Base-by-base conservation (phyloP, 176 grass and related monocot species). In the Lolium rigidum region DNA sequence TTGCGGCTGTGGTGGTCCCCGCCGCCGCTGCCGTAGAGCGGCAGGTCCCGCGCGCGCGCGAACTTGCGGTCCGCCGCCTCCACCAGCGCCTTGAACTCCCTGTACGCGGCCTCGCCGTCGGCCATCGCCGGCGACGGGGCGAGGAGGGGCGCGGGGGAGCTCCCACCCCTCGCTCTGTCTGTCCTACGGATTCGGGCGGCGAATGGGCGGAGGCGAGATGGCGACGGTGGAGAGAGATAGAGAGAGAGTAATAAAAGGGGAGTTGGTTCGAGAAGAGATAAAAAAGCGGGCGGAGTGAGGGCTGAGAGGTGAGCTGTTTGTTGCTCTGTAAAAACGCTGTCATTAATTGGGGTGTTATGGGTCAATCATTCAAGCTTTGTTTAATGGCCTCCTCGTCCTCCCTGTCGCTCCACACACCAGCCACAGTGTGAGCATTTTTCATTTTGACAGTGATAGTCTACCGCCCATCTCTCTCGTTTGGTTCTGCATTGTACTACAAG, bases 51-150 rank as follows among this genome's bases (percentile, higher is more conserved):
- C 70, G 95, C 94, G 60, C 90, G 92, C 76, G 94, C 97, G 90
- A 94, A 99, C 92, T 99, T 97, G 54, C 93, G 90, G 79, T 99
- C 92, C 55, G 97, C 97, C 64, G 81, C 85, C 82, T 94, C 94
- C 76, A 76, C 62, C 24, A 93, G 82, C 26, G 90, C 84, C 51
- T 88, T 91, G 76, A 96, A 99, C 71, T 82, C 80, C 61, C 79
- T 81, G 90, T 92, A 92, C 86, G 61, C 65, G 31, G 61, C 76
- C 80, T 81, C 89, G 84, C 89, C 87, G 70, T 88, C 87, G 56
- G 80, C 81, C 96, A 83, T 94, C 86, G 81, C 66, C 88, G 43
- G 84, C 83, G 84, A 79, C 89, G 83, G 72, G 69, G 10, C 66
- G 59, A 22, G 21, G 59, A 21, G 65, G 46, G 24, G n/a, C 52